Conservation (phyloP, 257 asterid species). For the Solanum clarkiae region DNA sequence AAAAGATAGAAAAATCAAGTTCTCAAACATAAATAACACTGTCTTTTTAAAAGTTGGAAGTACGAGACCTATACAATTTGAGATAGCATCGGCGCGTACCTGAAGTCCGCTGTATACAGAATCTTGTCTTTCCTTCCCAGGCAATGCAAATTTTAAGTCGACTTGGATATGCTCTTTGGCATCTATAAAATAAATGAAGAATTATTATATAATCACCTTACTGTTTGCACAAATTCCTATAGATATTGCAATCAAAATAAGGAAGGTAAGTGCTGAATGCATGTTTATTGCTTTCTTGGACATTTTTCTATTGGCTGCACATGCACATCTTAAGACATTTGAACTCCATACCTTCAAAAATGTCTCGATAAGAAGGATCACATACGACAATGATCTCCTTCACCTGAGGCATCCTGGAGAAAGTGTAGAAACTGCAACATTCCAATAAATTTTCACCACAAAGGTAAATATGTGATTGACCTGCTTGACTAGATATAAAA, state of each 20-base stretch:
- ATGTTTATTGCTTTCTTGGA: neutral
- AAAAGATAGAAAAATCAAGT: neutral
- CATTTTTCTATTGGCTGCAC: neutral
- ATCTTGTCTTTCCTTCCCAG: slow-evolving; percentile 99
- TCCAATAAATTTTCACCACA: slow-evolving; percentile 5
- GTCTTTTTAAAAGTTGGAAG: neutral
- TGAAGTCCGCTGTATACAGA: slow-evolving; percentile 89
- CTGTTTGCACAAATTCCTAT: neutral
- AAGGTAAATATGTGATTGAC: neutral
- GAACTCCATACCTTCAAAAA: slow-evolving; percentile 69
- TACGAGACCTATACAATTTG: neutral
- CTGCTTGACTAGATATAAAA: neutral
- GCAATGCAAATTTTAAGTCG: slow-evolving; percentile 79
- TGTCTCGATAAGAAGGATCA: slow-evolving; percentile 93
- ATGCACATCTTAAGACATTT: neutral
- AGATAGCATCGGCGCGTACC: slow-evolving; percentile 18
- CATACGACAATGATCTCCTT: slow-evolving; percentile 94
- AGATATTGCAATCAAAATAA: neutral
- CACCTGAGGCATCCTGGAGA: slow-evolving; percentile 81
- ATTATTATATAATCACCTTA: neutral
- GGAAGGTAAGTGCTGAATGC: neutral
- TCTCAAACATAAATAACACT: neutral
- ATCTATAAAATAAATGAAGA: slow-evolving; percentile 19
- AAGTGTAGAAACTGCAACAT: slow-evolving; percentile 80
- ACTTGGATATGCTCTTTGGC: slow-evolving; percentile 44